These are phyloP conservation scores for Russula sp. DNA, from an alignment of 768 basidiomycete genomes.

Conservation along the genomic window DNA sequence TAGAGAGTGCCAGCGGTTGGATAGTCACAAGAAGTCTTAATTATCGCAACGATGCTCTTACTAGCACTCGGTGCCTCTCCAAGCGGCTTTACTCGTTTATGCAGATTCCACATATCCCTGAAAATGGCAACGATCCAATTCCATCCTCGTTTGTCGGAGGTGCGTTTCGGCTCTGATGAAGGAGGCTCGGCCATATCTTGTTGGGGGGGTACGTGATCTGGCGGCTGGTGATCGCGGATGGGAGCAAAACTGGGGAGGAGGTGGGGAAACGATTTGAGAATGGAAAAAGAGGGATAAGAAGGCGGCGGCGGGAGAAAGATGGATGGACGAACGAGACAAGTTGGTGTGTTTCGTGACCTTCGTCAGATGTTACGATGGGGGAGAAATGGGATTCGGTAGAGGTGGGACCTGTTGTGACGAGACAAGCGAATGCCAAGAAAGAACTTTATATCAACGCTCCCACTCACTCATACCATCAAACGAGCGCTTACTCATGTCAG, in stretches of 20 bases:
- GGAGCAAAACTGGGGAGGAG: neutral
- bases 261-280: too few species aligned
- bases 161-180: neutral
- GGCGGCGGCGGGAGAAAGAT: neutral
- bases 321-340: conserved; percentile 17
- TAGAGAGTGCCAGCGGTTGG: neutral
- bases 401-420: neutral
- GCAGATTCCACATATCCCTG: neutral
- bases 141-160: neutral
- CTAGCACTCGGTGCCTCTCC: conserved; percentile 46
- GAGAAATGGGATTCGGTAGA: too few species aligned
- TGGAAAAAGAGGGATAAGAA: too few species aligned
- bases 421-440: neutral
- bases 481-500: too few species aligned
- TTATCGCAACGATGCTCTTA: conserved; percentile 51
- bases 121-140: neutral
- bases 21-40: conserved; percentile 55
- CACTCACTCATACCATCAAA: too few species aligned
- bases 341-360: conserved; percentile 12
- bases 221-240: neutral
- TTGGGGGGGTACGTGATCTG: too few species aligned
- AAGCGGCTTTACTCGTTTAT: conserved; percentile 34
- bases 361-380: neutral
- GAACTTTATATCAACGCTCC: too few species aligned
- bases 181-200: neutral